Percentiles rank a stretch among this genome's conserved stretches.
These are phyloP conservation scores for Pseudopyricularia cyperi DNA, from an alignment of 2,329 filamentous ascomycete genomes.

Conservation along the genomic window DNA sequence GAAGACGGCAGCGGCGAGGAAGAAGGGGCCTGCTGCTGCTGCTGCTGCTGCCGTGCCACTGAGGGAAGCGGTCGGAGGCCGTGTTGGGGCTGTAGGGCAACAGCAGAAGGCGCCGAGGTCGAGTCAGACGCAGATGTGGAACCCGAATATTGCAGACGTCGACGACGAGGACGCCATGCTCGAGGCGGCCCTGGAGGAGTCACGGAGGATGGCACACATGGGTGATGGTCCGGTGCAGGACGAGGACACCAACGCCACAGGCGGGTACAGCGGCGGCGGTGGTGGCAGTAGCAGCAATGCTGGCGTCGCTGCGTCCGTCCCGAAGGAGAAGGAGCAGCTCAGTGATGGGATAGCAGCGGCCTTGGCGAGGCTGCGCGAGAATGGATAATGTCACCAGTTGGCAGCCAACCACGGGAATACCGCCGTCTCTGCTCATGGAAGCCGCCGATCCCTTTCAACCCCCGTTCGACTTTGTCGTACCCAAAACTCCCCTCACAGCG, in stretches of 20 bases:
- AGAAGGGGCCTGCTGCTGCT: slow-evolving; percentile 4
- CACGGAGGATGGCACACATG: slow-evolving; percentile 22
- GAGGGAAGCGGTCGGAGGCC: slow-evolving; percentile 20
- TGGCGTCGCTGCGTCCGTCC: slow-evolving; percentile 4
- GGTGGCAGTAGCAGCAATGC: slow-evolving; percentile 4
- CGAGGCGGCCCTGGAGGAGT: slow-evolving; percentile 32
- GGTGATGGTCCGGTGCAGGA: slow-evolving; percentile 2
- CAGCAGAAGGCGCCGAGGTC: slow-evolving; percentile 6
- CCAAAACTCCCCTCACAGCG: too few relatives aligned
- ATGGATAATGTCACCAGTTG: slow-evolving; percentile 13
- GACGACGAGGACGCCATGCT: slow-evolving; percentile 37
- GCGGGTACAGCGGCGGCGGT: slow-evolving; percentile 2
- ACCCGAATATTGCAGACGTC: slow-evolving; percentile 21
- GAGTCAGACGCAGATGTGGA: slow-evolving; percentile 23
- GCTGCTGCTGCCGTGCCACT: slow-evolving; percentile 16
- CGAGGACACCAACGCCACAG: slow-evolving; percentile 12
- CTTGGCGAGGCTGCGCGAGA: slow-evolving; percentile 42
- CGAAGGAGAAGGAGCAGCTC: slow-evolving; percentile 27
- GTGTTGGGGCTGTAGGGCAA: not conserved
- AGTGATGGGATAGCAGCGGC: slow-evolving; percentile 48
- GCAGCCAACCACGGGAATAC: not conserved
- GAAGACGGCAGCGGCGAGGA: slow-evolving; percentile 38
- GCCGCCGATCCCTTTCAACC: too few relatives aligned
- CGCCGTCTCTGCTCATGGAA: too few relatives aligned
- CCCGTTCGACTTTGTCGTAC: too few relatives aligned